Conservation (phyloP, 768 basidiomycete species). For the Leucosporidium creatinivorum region DNA sequence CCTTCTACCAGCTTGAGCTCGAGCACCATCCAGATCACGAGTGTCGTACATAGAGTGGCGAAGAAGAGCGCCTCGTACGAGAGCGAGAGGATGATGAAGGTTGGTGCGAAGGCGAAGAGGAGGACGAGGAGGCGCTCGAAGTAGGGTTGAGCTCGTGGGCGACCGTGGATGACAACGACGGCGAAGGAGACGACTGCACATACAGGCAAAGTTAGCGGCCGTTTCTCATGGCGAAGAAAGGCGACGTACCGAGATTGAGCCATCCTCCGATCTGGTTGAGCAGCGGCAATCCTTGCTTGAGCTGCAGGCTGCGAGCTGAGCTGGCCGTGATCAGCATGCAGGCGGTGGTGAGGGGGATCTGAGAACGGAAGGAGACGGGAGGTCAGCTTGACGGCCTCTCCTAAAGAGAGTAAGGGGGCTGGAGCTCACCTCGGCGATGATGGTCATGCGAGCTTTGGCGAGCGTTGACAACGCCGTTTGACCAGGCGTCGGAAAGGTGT, state of each 20-base stretch:
- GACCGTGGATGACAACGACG: conserved; percentile 27
- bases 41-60: conserved; percentile 56
- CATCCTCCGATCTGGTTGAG: conserved; percentile 59
- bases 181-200: conserved; percentile 2
- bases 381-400: neutral
- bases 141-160: conserved; percentile 23
- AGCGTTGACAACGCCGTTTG: too few relatives aligned
- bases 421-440: neutral
- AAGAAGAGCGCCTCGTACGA: conserved; percentile 76
- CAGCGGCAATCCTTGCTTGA: conserved; percentile 59
- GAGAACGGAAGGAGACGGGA: neutral
- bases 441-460: neutral
- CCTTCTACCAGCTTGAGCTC: conserved; percentile 43
- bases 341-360: conserved; percentile 49
- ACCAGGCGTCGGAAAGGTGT: neutral
- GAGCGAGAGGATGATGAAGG: conserved; percentile 72
- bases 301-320: conserved; percentile 57
- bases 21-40: conserved; percentile 61
- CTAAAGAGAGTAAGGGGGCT: too few relatives aligned
- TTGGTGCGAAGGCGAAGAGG: conserved; percentile 59
- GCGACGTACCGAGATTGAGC: conserved; percentile 54
- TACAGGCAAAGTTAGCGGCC: neutral
- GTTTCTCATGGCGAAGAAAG: neutral
- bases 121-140: conserved; percentile 44
- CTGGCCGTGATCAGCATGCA: conserved; percentile 53